Evolutionary conservation across 2,329 filamentous ascomycete species (phyloP), one percentile per base, ranked within the genome.

Genomic region (Albifimbria verrucaria): DNA sequence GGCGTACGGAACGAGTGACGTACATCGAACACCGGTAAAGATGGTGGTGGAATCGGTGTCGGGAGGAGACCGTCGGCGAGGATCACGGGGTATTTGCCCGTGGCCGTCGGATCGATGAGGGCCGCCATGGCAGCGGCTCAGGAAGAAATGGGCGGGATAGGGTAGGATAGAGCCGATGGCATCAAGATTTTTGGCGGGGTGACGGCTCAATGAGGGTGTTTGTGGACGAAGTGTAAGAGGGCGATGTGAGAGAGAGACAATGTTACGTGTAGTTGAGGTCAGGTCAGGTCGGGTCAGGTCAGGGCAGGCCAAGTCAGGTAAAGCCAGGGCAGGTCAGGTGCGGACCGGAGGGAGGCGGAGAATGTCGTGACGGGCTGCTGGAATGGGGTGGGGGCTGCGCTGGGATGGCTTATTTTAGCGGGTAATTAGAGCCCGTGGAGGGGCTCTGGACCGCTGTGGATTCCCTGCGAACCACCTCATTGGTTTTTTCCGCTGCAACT

Each of bases 11-110:
- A 25, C 15, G 22, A n/a, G 20, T 17, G n/a, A 44, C 78, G 55
- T 76, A 86, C 83, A 87, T 69, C 78, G 73, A 48, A 87, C 74
- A 51, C 80, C 80, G 1, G 83, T 86, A 59, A 82, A 85, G 47
- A 82, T 72, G 55, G 85, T 80, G 58, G 80, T 82, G 26, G 79
- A 71, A 39, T 39, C 32, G 1, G 79, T 68, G 57, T 79, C 81
- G 42, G 80, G 32, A 85, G 70, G 26, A 87, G 71, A 24, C 79
- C 79, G 60, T 87, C 83, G 65, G 84, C 85, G 44, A 87, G 73
- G 46, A 87, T 77, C 52, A 87, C 78, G 48, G 82, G 83, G 62
- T 86, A 87, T 63, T 83, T 82, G 53, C 77, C 82, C 54, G 75
- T 72, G 68, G 82, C 79, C 51, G 82, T 84, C 55, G 83, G 80